Base-by-base conservation (phyloP, 2,329 filamentous ascomycete species). In the Epichloe amarillans region DNA sequence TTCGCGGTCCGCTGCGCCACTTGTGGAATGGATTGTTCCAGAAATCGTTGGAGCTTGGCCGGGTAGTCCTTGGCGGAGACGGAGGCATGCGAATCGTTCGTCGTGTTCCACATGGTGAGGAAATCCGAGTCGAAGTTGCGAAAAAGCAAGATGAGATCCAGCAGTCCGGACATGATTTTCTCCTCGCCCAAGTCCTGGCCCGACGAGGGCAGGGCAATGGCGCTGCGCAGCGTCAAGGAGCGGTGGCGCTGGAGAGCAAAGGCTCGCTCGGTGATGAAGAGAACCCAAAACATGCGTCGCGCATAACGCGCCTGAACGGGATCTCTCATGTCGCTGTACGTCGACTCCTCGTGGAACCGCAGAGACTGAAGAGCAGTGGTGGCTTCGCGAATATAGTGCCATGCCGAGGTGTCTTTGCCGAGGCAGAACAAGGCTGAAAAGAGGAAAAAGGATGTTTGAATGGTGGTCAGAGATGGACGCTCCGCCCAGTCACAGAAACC, bases 361-460 rank as follows among this genome's bases (percentile, higher is more conserved):
- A 64, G 50, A 1, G 60, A 52, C 35, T 65, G 62, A 0, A 64
- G 54, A 14, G 60, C 56, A 0, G 63, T 64, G 1, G 62, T 64
- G 0, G 63, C 51, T 47, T 65, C 62, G 26, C 61, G 53, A 0
- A 66, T 38, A 11, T 66, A 63, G 45, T 60, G 62, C 62, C 64
- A 66, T 0, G 64, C 62, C 0, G 61, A 56, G n/a, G 65, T 65
- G 14, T 65, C 62, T 15, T 61, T 65, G 1, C 57, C 60, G 12
- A 64, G 45, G 1, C 58, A 60, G 15, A 66, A 66, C 33, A 59
- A 61, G 0, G 58, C 56, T 0, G 62, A 57, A 5, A 61, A 66
- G 0, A 66, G 57, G 7, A 66, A 64, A 53, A 65, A 66, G 0
- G 64, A 66, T 3, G 63, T 64, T 11, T 63, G 60, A 0, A 64